Evolutionary conservation across 768 basidiomycete genomes (phyloP).

Genomic region (Russula sp.): DNA sequence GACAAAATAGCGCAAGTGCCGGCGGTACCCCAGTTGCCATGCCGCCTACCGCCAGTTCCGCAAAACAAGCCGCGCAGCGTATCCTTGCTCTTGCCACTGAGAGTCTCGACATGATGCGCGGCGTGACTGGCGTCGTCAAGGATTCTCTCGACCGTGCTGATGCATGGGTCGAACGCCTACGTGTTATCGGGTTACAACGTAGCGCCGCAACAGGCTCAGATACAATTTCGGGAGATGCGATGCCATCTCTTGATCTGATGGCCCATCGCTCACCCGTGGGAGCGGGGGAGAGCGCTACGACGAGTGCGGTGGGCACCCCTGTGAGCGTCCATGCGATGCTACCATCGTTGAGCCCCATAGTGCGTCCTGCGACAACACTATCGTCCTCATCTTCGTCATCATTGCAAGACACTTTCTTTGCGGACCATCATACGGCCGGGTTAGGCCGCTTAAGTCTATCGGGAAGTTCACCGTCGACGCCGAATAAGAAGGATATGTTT

Average conservation of each 20-base stretch:
- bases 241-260: constrained; percentile 16
- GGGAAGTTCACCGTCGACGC: constrained; percentile 6
- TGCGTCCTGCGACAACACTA: constrained; percentile 3
- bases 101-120: constrained; percentile 88
- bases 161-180: constrained; percentile 82
- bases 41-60: constrained; percentile 45
- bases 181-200: constrained; percentile 71
- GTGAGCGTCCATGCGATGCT: constrained; percentile 9
- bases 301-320: constrained; percentile 19
- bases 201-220: constrained; percentile 25
- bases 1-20: constrained; percentile 29
- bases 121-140: constrained; percentile 81
- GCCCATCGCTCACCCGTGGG: constrained; percentile 15
- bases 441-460: constrained; percentile 20
- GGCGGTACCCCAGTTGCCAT: constrained; percentile 18
- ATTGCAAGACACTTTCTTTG: constrained; percentile 6
- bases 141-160: constrained; percentile 87
- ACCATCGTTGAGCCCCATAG: constrained; percentile 18
- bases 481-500: constrained; percentile 26
- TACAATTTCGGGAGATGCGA: not conserved
- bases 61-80: constrained; percentile 69
- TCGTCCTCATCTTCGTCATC: constrained; percentile 19
- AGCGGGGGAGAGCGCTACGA: constrained; percentile 16
- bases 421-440: constrained; percentile 18
- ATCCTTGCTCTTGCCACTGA: constrained; percentile 83